Base-by-base conservation (phyloP, 164 flowering plant genomes). In the Malania oleifera region DNA sequence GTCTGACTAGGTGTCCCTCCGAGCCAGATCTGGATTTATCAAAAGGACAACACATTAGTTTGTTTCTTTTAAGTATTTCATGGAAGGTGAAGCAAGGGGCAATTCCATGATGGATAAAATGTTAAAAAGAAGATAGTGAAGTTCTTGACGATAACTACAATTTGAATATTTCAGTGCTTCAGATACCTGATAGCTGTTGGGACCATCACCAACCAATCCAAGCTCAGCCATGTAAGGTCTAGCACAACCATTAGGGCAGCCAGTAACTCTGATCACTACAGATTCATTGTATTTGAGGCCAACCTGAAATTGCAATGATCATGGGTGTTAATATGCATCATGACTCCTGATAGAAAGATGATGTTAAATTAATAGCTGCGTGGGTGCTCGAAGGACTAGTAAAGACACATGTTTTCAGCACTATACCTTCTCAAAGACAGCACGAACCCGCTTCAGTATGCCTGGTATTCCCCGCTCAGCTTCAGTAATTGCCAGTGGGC, bases 221-320 rank as follows among this genome's bases (percentile, higher is more conserved):
- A 93, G 96, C 70, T 93, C 99, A 67, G 97, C 99, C 99, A 93
- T 88, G 75, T 93, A 93, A 10, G 96, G 99, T 60, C 99, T 77
- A 8, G 99, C 96, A 79, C 99, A 93, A 43, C 99, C 97, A 70
- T 95, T 95, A 1, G 97, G 99, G 71, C 99, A 95, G 45, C 99
- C 99, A 52, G 99, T 95, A 48, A 89, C 61, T 79, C 99, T 84
- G 58, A 89, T 67, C 20, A 95, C 99, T 17, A 95, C 62, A 39
- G 97, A 84, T 61, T 91, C 97, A 60, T 62, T 78, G 72, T 84
- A 81, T 76, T 77, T 74, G 54, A 95, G 85, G 65, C 97, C 97
- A 69, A 95, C 93, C 97, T 95, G 77, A 54, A 59, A 72, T 31
- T 52, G 67, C 12, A 59, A 54, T 60, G 35, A 24, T 2, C 26